Evolutionary conservation across 352 stramenopile genomes (phyloP), one percentile per base, ranked within the genome.

Genomic region (Pythium folliculosum): DNA sequence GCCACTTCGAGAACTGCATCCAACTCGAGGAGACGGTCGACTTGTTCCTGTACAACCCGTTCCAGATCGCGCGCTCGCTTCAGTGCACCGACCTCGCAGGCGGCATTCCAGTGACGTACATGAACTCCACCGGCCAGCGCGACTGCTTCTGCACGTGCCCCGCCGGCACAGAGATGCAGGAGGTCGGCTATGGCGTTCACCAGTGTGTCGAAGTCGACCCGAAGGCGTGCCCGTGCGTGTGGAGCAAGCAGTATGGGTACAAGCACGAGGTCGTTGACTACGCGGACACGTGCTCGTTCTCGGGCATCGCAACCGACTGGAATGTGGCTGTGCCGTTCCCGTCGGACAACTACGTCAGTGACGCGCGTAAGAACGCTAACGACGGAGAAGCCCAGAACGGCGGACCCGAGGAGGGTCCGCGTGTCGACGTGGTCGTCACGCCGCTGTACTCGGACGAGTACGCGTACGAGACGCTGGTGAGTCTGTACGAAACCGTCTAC

Each of bases 41-140:
- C 25, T 59, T 91, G 43, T 90, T 82, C 68, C 72, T 85, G 71
- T 90, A 87, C 74, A 88, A 88, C 35, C 81, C 83, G 54, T 85
- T 87, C 67, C 76, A 67, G 10, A 65, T 86, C 37, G 68, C 65
- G 9, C 76, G 78, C 0, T 72, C 69, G 8, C 27, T 82, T 22
- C 51, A 83, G 16, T 91, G 83, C 44, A 62, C 49, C 1, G 16
- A 68, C 6, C 52, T 90, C 40, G 50, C 62, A 2, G 63, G 63
- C 12, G 81, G 79, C n/a, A 62, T 90, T 5, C 81, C 83, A 0
- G 76, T 90, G 40, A 74, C 74, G 8, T 88, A 83, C 50, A 5
- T 82, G 6, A 65, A 87, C 56, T 38, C 59, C 5, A 53, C 73
- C 13, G 73, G 70, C 32, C 27, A 63, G 9, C 78, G 75, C 1